phyloP scores from a whole-genome alignment of 2,329 filamentous ascomycete genomes.

The Colletotrichum karsti region DNA sequence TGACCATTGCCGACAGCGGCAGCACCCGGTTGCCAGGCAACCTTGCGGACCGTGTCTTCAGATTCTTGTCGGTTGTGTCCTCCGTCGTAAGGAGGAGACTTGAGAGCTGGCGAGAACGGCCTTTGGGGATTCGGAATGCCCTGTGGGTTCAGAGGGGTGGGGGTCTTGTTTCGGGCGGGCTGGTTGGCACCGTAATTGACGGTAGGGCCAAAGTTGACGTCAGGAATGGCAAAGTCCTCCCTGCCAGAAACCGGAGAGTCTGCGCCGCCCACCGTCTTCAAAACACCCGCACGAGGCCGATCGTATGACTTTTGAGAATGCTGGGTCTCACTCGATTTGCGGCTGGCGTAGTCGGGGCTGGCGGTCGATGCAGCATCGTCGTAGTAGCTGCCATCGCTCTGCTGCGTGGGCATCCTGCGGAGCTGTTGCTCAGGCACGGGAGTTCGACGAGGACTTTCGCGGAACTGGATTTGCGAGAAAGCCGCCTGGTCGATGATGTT shows the following conservation, averaged over 20 bases:
- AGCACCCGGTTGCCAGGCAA: constrained; percentile 83
- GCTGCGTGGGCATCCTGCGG: constrained; percentile 39
- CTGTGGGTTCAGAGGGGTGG: constrained; percentile 34
- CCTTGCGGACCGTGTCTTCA: constrained; percentile 67
- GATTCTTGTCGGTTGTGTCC: constrained; percentile 57
- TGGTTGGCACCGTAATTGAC: constrained; percentile 65
- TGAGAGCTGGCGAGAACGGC: constrained; percentile 42
- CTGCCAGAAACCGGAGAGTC: constrained; percentile 36
- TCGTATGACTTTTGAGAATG: constrained; percentile 59
- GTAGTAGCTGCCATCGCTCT: constrained; percentile 56
- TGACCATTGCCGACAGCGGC: constrained; percentile 51
- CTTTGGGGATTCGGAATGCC: constrained; percentile 33
- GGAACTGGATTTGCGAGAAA: constrained; percentile 54
- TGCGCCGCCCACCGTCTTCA: constrained; percentile 77
- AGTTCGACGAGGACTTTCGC: constrained; percentile 32
- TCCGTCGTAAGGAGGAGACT: constrained; percentile 33
- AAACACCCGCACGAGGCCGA: constrained; percentile 78
- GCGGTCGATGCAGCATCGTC: constrained; percentile 72
- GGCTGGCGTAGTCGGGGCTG: constrained; percentile 82
- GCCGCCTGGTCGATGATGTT: constrained; percentile 57
- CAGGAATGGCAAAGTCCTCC: constrained; percentile 66
- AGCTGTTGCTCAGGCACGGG: constrained; percentile 33
- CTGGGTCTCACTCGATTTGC: constrained; percentile 56
- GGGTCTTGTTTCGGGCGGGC: constrained; percentile 41
- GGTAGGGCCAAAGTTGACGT: constrained; percentile 88